Evolutionary conservation across 2,329 filamentous ascomycete species (phyloP), one percentile per base, ranked within the genome.

Genomic region (Daldinia eschscholtzii): DNA sequence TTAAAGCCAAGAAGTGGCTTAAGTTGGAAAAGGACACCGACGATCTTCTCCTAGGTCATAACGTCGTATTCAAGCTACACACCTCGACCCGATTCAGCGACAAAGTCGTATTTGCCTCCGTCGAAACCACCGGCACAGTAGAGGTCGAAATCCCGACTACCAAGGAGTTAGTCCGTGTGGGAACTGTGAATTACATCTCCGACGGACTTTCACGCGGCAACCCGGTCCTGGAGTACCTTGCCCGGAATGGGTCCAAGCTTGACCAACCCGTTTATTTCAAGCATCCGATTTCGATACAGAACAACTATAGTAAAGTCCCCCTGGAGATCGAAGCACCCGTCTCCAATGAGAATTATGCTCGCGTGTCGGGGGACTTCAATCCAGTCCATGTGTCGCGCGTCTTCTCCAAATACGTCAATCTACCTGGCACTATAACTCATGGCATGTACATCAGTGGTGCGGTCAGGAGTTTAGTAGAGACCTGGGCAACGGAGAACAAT

Each of bases 1-100:
- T 98, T 52, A 92, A 92, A 74, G 97, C 94, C 35, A 98, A 98
- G 88, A 92, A 97, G 80, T 98, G 95, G 95, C 97, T 98, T 86
- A 89, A 90, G 72, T 84, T 97, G 41, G 93, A 97, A 41, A 57
- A 57, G 26, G 92, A 94, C 72, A 89, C 93, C 67, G 92, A 97
- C 74, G 48, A 69, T 56, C 57, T 66, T 18, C 88, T 98, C 7
- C 87, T 97, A 37, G 93, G 93, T 69, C 92, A 97, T 84, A 98
- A 93, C 10, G 83, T 98, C 74, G 95, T 92, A 33, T 98, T 98
- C 92, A 93, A 94, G 76, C 89, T 98, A 35, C 91, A 97, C 80
- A 97, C 91, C 75, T 85, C 97, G 75, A 87, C 96, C 59, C 91
- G 91, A 46, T 98, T 93, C 89, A 96, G 97, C 88, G 96, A 97